Base-by-base conservation (phyloP, 1,139 yeast genomes). In the Blastobotrys apis region DNA sequence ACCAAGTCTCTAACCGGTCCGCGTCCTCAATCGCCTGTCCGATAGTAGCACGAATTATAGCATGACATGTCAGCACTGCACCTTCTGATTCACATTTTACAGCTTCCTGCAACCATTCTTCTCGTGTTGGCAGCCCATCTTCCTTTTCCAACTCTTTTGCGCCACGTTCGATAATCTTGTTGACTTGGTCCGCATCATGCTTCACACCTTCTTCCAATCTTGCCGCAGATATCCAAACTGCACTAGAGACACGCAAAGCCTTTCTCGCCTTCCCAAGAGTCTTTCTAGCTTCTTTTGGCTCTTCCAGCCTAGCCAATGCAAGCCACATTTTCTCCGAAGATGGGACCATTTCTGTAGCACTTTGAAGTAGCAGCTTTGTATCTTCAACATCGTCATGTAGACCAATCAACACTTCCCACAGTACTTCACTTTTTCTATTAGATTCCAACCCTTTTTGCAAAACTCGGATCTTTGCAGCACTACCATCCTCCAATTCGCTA, bases 261-360 rank as follows among this genome's bases (percentile, higher is more conserved):
- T 77, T 77, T 48, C 64, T 42, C 0, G 95, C 94, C 30, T 60
- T 65, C 52, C 80, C 78, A 30, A 87, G 65, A 0, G 78, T 65
- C 15, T 64, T 58, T 51, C 76, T 76, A 0, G 88, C 81, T n/a
- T 72, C 74, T 4, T 62, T 55, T 45, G 77, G 74, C 2, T 63
- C 63, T 51, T 67, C 72, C 27, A 71, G 59, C 50, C 73, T 68
- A 10, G 81, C 75, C 23, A 75, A 57, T 2, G 67, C 68, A 5
- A 66, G 54, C 95, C 96, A 87, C 38, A 92, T 67, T 2, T 74
- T 77, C 59, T 83, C 75, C 29, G 81, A 77, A 1, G 63, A 47
- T 0, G 95, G 88, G 22, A 87, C 73, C 31, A 86, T 65, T 51
- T 83, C 86, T 0, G 82, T 73, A 0, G 96, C 95, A 45, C 82